Evolutionary conservation across 805 yeast genomes (phyloP).

Genomic region (Metschnikowia baotianmanensis): DNA sequence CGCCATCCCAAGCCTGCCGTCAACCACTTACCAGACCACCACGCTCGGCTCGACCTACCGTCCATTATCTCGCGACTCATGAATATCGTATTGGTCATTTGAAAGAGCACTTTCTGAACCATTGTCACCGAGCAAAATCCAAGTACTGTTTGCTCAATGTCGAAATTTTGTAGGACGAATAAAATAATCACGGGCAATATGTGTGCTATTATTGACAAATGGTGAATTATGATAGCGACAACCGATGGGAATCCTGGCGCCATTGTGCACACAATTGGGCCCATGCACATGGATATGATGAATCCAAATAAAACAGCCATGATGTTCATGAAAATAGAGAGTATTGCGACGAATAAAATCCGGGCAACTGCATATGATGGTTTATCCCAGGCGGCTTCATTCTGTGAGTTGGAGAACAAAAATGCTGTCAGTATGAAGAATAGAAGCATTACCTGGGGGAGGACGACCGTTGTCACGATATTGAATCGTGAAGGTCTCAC

Average conservation of each 20-base stretch:
- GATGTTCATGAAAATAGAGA: conserved; percentile 48
- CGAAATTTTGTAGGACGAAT: conserved; percentile 69
- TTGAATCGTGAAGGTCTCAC: conserved; percentile 50
- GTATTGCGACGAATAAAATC: conserved; percentile 41
- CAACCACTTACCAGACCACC: conserved; percentile 70
- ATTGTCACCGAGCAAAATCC: conserved; percentile 58
- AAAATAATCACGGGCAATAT: conserved; percentile 51
- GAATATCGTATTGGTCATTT: conserved; percentile 45
- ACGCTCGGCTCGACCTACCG: conserved; percentile 58
- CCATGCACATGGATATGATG: conserved; percentile 44
- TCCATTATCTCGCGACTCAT: conserved; percentile 62
- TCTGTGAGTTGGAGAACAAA: conserved; percentile 53
- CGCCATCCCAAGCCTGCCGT: conserved; percentile 61
- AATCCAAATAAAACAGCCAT: conserved; percentile 40
- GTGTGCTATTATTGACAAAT: conserved; percentile 43
- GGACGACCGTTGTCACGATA: conserved; percentile 39
- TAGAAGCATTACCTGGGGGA: conserved; percentile 37
- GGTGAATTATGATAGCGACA: conserved; percentile 42
- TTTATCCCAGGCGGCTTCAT: conserved; percentile 34
- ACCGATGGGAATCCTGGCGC: conserved; percentile 46
- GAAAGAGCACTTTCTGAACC: conserved; percentile 58
- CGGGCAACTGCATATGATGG: conserved; percentile 45
- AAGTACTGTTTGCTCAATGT: conserved; percentile 54
- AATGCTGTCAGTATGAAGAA: conserved; percentile 44
- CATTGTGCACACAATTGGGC: conserved; percentile 48